Percentiles rank a stretch among this genome's conserved stretches.
Conservation (phyloP, 106 monocot genomes). For the Agapanthus africanus region DNA sequence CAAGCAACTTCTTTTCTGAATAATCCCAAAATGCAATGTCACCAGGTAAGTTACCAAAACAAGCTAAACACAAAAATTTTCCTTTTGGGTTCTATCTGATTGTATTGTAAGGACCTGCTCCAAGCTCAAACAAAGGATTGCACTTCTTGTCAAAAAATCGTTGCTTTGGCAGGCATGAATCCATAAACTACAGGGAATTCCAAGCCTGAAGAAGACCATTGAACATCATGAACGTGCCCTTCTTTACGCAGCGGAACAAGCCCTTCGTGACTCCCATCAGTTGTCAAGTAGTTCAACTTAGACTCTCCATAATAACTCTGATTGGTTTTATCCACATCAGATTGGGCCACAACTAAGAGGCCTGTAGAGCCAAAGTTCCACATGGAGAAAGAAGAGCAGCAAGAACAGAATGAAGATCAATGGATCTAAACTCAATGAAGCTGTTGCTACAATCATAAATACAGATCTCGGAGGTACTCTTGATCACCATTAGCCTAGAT, state of each 20-base stretch:
- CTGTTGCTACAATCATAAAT: conserved; percentile 52
- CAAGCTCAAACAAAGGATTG: conserved; percentile 77
- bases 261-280: conserved; percentile 83
- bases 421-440: conserved; percentile 45
- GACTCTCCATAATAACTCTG: conserved; percentile 99
- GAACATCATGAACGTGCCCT: conserved; percentile 94
- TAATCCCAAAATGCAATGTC: conserved; percentile 98
- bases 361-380: conserved; percentile 78
- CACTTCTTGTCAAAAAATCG: conserved; percentile 84
- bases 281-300: conserved; percentile 86
- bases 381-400: conserved; percentile 50
- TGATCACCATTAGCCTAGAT: conserved; percentile 57
- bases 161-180: conserved; percentile 88
- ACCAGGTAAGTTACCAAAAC: conserved; percentile 95
- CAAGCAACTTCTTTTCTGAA: conserved; percentile 72
- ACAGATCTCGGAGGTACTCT: conserved; percentile 33
- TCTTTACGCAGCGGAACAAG: conserved; percentile 89
- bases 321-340: conserved; percentile 95
- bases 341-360: conserved; percentile 68
- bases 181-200: conserved; percentile 97
- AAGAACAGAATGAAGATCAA: conserved; percentile 65
- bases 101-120: conserved; percentile 89
- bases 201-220: conserved; percentile 77
- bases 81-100: conserved; percentile 97
- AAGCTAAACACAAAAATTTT: conserved; percentile 68